phyloP scores from a whole-genome alignment of 2,329 filamentous ascomycete genomes.

The Aspergillus quadricinctus region DNA sequence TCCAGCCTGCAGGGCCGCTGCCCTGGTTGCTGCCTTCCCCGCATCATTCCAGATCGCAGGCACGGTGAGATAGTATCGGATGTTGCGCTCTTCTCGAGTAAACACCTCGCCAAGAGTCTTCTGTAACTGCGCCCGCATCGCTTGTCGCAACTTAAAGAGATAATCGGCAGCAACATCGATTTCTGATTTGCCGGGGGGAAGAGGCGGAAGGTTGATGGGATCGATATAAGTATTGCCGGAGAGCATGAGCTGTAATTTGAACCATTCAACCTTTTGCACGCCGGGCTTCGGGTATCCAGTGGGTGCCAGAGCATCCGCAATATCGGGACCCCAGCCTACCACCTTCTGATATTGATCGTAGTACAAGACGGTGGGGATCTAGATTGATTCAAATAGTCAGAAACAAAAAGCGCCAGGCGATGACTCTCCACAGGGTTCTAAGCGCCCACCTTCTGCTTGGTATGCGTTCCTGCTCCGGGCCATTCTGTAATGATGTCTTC shows the following conservation, averaged over 20 bases:
- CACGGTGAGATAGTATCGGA: constrained; percentile 96
- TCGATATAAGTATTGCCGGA: constrained; percentile 99
- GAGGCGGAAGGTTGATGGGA: constrained; percentile 94
- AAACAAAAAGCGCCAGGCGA: neutral
- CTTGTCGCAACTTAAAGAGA: constrained; percentile 94
- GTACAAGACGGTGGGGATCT: constrained; percentile 98
- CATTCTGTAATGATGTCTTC: constrained; percentile 99
- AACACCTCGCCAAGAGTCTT: constrained; percentile 98
- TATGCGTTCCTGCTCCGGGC: constrained; percentile 95
- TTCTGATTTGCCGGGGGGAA: constrained; percentile 96
- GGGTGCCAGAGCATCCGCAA: constrained; percentile 90
- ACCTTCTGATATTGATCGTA: constrained; percentile 99
- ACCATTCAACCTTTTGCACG: constrained; percentile 99
- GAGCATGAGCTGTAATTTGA: constrained; percentile 98
- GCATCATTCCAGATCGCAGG: constrained; percentile 99
- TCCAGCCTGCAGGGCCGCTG: constrained; percentile 92
- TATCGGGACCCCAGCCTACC: constrained; percentile 98
- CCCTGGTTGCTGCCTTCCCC: constrained; percentile 92
- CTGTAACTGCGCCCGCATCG: constrained; percentile 91
- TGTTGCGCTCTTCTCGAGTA: constrained; percentile 96
- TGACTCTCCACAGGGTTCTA: neutral
- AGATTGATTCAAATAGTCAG: constrained; percentile 6
- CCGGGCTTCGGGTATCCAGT: constrained; percentile 97
- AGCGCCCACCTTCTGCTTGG: constrained; percentile 83
- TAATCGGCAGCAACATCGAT: constrained; percentile 99